Percentiles rank a stretch among this genome's conserved stretches.
These are phyloP conservation scores for Agaricus blazei DNA, from an alignment of 768 basidiomycete genomes.

Conservation along the genomic window DNA sequence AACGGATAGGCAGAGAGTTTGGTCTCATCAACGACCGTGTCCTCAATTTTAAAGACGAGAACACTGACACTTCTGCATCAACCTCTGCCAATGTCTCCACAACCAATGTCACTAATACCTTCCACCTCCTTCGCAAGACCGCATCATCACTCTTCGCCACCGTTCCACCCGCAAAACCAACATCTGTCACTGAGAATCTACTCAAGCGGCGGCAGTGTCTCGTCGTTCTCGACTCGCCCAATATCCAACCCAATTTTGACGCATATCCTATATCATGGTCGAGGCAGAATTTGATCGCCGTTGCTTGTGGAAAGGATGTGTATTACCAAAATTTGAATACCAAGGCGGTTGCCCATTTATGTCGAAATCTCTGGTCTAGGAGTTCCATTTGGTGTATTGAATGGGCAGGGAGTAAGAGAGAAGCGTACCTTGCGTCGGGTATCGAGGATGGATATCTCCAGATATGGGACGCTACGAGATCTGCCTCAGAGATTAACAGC, in stretches of 20 bases:
- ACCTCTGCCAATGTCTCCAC: constrained; percentile 11
- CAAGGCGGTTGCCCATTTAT: constrained; percentile 47
- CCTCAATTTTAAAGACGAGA: constrained; percentile 45
- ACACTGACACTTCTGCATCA: constrained; percentile 5
- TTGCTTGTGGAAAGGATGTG: constrained; percentile 53
- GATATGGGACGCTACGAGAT: constrained; percentile 43
- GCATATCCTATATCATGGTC: constrained; percentile 65
- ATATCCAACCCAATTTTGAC: constrained; percentile 47
- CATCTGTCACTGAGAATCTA: constrained; percentile 57
- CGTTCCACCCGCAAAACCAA: constrained; percentile 19
- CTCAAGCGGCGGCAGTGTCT: constrained; percentile 48
- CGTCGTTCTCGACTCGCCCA: constrained; percentile 61
- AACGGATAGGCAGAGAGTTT: constrained; percentile 57
- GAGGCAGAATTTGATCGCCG: constrained; percentile 50
- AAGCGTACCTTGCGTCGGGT: constrained; percentile 46
- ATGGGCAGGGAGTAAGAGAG: constrained; percentile 41
- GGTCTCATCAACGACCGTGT: constrained; percentile 54
- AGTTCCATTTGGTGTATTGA: constrained; percentile 41
- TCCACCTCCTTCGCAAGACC: constrained; percentile 45
- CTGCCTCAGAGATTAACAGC: constrained; percentile 22
- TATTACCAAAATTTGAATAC: constrained; percentile 61
- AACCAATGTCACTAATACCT: constrained; percentile 32
- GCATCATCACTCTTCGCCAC: constrained; percentile 45
- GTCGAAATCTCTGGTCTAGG: constrained; percentile 26
- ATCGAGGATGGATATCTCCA: constrained; percentile 46